These are phyloP conservation scores for Psilocybe mexicana DNA, from an alignment of 1,284 basidiomycete genomes.

Conservation along the genomic window DNA sequence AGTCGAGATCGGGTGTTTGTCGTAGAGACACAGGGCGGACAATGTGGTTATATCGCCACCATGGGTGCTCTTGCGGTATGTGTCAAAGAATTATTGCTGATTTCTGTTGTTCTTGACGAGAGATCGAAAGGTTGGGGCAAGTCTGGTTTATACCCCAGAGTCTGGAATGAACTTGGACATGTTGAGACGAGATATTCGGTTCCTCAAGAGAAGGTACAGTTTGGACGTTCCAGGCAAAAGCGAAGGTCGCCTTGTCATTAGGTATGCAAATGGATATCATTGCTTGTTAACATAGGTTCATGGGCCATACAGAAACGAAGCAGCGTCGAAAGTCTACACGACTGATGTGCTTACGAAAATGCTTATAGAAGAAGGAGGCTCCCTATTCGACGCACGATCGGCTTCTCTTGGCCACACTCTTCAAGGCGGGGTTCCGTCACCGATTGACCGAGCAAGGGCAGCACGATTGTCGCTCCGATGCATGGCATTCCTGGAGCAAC, in stretches of 20 bases:
- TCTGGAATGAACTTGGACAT: constrained; percentile 82
- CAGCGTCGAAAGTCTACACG: constrained; percentile 85
- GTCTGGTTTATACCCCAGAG: constrained; percentile 94
- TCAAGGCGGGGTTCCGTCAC: constrained; percentile 94
- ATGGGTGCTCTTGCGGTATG: constrained; percentile 93
- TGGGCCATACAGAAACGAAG: constrained; percentile 69
- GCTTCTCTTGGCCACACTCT: constrained; percentile 96
- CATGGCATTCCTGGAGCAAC: constrained; percentile 91
- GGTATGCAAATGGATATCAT: constrained; percentile 41
- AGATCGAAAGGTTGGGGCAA: constrained; percentile 75
- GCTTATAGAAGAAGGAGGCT: constrained; percentile 89
- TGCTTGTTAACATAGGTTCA: no score
- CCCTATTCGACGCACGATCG: constrained; percentile 91
- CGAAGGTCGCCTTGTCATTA: constrained; percentile 91
- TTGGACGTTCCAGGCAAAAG: constrained; percentile 88
- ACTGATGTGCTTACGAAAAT: constrained; percentile 94
- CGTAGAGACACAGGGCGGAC: constrained; percentile 97
- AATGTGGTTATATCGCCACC: constrained; percentile 94
- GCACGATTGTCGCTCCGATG: constrained; percentile 89
- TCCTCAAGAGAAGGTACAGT: constrained; percentile 84
- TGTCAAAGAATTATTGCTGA: constrained; percentile 15
- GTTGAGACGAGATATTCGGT: constrained; percentile 85
- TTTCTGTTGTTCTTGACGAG: background rate
- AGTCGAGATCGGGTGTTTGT: constrained; percentile 96
- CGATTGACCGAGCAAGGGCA: constrained; percentile 90